phyloP scores from a whole-genome alignment of 2,329 filamentous ascomycete genomes.

The Coniella lustricola region DNA sequence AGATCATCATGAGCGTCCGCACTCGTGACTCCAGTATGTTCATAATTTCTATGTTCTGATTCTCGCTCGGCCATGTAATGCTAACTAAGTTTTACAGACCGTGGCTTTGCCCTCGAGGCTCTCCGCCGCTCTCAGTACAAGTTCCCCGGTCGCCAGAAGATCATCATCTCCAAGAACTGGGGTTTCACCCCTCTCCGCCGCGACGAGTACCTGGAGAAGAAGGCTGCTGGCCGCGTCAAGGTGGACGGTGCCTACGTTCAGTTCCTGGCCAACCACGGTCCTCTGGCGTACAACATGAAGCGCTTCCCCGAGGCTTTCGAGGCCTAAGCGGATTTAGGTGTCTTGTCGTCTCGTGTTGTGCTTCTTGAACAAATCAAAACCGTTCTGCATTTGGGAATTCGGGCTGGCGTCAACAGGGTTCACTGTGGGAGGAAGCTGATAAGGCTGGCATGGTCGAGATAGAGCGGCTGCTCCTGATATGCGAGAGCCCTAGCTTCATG shows the following conservation, averaged over 20 bases:
- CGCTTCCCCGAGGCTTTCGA: constrained; percentile 91
- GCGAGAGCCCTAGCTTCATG: constrained; percentile 12
- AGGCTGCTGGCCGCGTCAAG: constrained; percentile 87
- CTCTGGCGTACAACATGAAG: constrained; percentile 78
- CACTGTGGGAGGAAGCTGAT: constrained; percentile 12
- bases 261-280: constrained; percentile 94
- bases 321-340: constrained; percentile 33
- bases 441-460: constrained; percentile 5
- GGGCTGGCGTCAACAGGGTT: constrained; percentile 35
- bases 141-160: constrained; percentile 99
- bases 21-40: constrained; percentile 84
- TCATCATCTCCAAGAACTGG: constrained; percentile 99
- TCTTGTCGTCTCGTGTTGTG: constrained; percentile 24
- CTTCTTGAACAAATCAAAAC: constrained; percentile 12
- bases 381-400: constrained; percentile 32
- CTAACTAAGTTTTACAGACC: no score
- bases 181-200: constrained; percentile 97
- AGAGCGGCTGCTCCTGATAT: constrained; percentile 7
- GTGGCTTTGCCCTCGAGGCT: constrained; percentile 90
- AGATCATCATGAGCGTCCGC: constrained; percentile 95
- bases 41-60: neutral
- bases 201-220: constrained; percentile 95
- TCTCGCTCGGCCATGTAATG: no score
- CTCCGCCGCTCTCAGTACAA: constrained; percentile 99
- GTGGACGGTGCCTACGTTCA: constrained; percentile 99